Base-by-base conservation (phyloP, 2,329 filamentous ascomycete species). In the Lasiodiplodia hormozganensis region DNA sequence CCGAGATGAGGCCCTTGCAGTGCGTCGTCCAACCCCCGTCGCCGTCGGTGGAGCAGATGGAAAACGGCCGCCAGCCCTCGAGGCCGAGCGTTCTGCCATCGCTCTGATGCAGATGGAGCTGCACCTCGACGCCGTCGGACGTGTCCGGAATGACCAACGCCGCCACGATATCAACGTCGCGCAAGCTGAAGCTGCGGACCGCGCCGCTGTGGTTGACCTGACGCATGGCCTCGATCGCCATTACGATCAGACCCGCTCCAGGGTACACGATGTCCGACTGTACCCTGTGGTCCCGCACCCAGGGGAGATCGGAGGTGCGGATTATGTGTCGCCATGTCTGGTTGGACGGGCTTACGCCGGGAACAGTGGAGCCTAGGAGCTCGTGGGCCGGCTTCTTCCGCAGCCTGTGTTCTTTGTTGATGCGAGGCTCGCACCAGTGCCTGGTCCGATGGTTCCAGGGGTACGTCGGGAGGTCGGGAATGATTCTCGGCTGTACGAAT, bases 261-360 rank as follows among this genome's bases (percentile, higher is more conserved):
- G 78, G 78, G 64, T 73, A 79, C n/a, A 79, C 68, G 12, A 71
- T 74, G 1, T 72, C 60, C 12, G 69, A 70, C 65, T 78, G 73
- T 28, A 74, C 73, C 65, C 52, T 71, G 70, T 74, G 76, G 64
- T 72, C 28, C 21, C 69, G 34, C 51, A 73, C 58, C 71, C 76
- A 77, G 38, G 73, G 68, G 23, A 66, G 47, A 69, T 77, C 72
- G 62, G 68, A 73, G 52, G 16, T 60, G 67, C 51, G 70, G 51
- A 68, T 70, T 70, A 49, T 74, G 66, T 56, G 71, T 40, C 57
- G 71, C 72, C 70, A 76, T 34, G 2, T 64, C 67, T 57, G 70
- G 52, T 65, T 71, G 38, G n/a, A 31, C 14, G 73, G 31, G 31
- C 31, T 34, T 3, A 8, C 69, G 12, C 73, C 77, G 1, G 69